Conservation (phyloP, 371 early-diverging fungal species). For the Capillidium heterosporum region DNA sequence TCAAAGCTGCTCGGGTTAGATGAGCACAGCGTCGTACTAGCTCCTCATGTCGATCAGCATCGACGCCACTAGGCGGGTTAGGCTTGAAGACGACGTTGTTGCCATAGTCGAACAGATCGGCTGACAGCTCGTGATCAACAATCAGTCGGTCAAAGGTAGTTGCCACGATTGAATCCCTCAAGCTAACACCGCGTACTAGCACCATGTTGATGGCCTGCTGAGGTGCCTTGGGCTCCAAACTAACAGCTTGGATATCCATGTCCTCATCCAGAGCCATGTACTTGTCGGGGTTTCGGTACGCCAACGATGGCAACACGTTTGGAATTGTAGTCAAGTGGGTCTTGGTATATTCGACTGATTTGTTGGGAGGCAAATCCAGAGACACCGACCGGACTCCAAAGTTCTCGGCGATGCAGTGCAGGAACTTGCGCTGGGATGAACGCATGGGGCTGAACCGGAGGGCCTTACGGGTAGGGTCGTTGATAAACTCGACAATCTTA, state of each 20-base stretch:
- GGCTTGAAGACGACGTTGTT: neutral
- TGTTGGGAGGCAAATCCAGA: neutral
- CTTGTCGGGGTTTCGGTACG: neutral
- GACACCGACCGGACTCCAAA: neutral
- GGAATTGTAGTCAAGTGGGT: neutral
- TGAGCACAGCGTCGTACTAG: neutral
- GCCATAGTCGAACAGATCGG: neutral
- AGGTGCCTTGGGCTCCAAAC: neutral
- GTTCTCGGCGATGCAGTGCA: neutral
- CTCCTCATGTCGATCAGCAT: neutral
- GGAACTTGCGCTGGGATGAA: slow-evolving; percentile 32
- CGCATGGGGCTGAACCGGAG: slow-evolving; percentile 50
- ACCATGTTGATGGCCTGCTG: neutral
- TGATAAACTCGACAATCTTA: slow-evolving; percentile 33
- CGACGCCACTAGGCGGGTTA: too few relatives aligned
- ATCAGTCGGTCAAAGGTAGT: neutral
- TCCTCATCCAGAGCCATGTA: neutral
- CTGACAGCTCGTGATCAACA: neutral
- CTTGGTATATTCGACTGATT: slow-evolving; percentile 1
- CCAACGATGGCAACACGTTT: neutral
- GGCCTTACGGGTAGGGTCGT: slow-evolving; percentile 21
- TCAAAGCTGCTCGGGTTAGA: neutral
- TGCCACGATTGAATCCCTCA: neutral
- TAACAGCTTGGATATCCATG: too few relatives aligned
- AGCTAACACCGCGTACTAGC: neutral